phyloP scores from a whole-genome alignment of 1,284 basidiomycete species.

The Melampsora abietis-canadensis region DNA sequence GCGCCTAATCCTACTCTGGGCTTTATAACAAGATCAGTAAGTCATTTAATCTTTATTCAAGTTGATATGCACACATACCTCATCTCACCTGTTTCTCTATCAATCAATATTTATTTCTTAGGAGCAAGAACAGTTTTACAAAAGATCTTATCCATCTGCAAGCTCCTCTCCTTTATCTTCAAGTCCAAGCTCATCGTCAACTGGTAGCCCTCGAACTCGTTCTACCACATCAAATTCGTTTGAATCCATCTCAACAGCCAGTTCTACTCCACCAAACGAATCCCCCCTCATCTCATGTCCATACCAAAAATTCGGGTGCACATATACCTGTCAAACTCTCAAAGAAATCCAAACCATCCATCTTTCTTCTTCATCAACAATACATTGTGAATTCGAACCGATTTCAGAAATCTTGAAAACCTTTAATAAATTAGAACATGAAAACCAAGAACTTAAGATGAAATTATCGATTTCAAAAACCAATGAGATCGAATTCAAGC shows the following conservation, averaged over 20 bases:
- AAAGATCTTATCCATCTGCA: too few relatives aligned
- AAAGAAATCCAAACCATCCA: neutral
- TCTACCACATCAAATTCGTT: neutral
- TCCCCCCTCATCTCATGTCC: neutral
- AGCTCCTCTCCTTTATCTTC: too few relatives aligned
- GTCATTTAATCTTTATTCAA: too few relatives aligned
- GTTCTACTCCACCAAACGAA: neutral
- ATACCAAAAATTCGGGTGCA: slow-evolving; percentile 25
- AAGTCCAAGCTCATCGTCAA: too few relatives aligned
- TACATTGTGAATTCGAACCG: slow-evolving; percentile 4
- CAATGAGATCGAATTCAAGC: slow-evolving; percentile 1
- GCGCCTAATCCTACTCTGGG: neutral
- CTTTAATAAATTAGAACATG: slow-evolving; percentile 14
- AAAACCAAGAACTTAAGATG: slow-evolving; percentile 3
- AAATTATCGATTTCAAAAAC: slow-evolving; percentile 14
- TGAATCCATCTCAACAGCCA: slow-evolving; percentile 6
- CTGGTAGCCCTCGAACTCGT: too few relatives aligned
- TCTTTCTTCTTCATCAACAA: neutral
- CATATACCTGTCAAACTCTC: neutral
- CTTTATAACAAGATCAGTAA: too few relatives aligned
- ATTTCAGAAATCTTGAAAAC: slow-evolving; percentile 14
- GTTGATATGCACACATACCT: too few relatives aligned
- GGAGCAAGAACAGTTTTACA: too few relatives aligned
- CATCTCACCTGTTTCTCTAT: too few relatives aligned
- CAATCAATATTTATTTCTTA: too few relatives aligned